A percentile compares a stretch with the other conserved stretches of the same genome.
Conservation (phyloP, 2,329 filamentous ascomycete genomes). For the Penicillium decumbens region DNA sequence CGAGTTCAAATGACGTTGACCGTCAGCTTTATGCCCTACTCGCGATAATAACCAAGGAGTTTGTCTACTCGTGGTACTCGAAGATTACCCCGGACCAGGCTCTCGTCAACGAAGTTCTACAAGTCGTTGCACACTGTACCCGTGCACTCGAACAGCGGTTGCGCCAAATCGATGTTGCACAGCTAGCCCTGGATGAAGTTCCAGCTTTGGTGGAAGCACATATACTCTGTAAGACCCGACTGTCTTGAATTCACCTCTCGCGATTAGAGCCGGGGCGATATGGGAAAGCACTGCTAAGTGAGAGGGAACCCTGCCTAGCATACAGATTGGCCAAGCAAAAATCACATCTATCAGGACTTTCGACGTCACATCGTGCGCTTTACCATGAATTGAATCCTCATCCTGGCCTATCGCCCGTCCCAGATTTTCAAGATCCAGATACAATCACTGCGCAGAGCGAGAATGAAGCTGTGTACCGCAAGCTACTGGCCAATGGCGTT, state of each 20-base stretch:
- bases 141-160: conserved; percentile 80
- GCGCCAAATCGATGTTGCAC: conserved; percentile 75
- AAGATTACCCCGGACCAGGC: conserved; percentile 86
- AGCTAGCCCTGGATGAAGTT: conserved; percentile 79
- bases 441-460: conserved; percentile 59
- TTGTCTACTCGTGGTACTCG: conserved; percentile 86
- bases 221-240: conserved; percentile 59
- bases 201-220: conserved; percentile 77
- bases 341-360: conserved; percentile 55
- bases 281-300: conserved; percentile 18
- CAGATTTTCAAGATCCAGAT: conserved; percentile 50
- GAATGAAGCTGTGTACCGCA: conserved; percentile 79
- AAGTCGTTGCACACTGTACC: conserved; percentile 88
- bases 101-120: conserved; percentile 82
- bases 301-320: conserved; percentile 47
- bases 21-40: conserved; percentile 89
- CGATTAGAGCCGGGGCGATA: neutral
- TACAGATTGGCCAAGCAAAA: conserved; percentile 65
- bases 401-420: conserved; percentile 73
- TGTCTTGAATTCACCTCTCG: conserved; percentile 1
- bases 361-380: conserved; percentile 60
- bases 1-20: conserved; percentile 90
- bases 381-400: conserved; percentile 83
- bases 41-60: conserved; percentile 82
- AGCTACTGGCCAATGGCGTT: conserved; percentile 77